phyloP scores from a whole-genome alignment of 257 asterid species.

The Salvia miltiorrhiza region DNA sequence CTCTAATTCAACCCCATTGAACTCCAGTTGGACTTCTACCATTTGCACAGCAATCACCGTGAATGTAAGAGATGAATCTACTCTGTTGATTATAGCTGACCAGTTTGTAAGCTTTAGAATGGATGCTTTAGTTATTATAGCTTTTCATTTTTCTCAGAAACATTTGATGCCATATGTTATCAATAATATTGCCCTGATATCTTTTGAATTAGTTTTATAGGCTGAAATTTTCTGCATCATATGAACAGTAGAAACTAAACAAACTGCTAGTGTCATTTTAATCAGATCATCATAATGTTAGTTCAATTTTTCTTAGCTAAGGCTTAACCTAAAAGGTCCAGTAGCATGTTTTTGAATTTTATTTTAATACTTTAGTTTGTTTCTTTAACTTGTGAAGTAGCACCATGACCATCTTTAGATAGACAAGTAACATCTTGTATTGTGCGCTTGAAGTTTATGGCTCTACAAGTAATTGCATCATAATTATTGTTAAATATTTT shows the following conservation, averaged over 20 bases:
- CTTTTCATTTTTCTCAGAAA: not conserved
- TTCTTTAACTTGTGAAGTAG: slow-evolving; percentile 11
- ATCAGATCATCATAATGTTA: not conserved
- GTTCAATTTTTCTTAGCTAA: not conserved
- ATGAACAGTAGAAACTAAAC: not conserved
- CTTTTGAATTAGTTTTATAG: not conserved
- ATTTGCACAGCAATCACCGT: not conserved
- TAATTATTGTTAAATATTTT: not conserved
- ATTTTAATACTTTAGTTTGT: not conserved
- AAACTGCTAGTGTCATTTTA: not conserved
- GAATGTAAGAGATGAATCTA: not conserved
- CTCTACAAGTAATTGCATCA: slow-evolving; percentile 5
- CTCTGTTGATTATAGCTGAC: not conserved
- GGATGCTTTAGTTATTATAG: not conserved
- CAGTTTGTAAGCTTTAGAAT: slow-evolving; percentile 1
- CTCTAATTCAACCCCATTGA: no score
- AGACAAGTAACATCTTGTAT: not conserved
- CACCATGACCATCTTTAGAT: not conserved
- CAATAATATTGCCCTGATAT: not conserved
- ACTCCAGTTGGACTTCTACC: not conserved
- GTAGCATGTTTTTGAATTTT: no score
- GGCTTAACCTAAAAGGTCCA: slow-evolving; percentile 1
- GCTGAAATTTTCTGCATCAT: not conserved
- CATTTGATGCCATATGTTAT: not conserved
- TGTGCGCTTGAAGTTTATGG: not conserved